Evolutionary conservation across 768 basidiomycete genomes (phyloP), one percentile per base, ranked within the genome.

Genomic region (Lactarius sp.): DNA sequence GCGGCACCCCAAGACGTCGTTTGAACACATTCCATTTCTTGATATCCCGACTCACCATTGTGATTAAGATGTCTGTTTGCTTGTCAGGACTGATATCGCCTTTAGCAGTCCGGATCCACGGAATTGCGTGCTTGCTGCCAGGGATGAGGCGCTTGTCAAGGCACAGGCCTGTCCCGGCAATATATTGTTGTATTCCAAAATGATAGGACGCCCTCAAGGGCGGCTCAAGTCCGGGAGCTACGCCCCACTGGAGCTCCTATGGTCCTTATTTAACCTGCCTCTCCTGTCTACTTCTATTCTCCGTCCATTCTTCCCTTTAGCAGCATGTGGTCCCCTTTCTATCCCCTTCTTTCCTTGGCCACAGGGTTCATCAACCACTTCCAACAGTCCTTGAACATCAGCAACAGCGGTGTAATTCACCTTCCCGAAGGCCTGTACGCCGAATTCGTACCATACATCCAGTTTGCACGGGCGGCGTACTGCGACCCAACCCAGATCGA

Each of bases 401-500:
- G 33, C 39, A 39, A 49, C 10, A 37, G 27, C 14, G 14, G 7
- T 6, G 70, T 74, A 53, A 72, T 66, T 12, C 13, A 56, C 20
- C 59, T 78, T 46, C 57, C 79, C 0, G 13, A 74, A 0, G 50
- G 69, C 0, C 71, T 77, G 55, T 69, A 82, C 49, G 59, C 73
- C 10, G 71, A 63, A n/a, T 75, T 81, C 33, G 72, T 75, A 0
- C 81, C 82, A 9, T 84, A 75, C 57, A 77, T 80, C 0, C 75
- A 81, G 69, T 81, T 85, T 69, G 81, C 84, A 27, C 75, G 81
- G 34, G 84, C 83, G 1, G 80, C 83, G 16, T 85, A 85, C 69
- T 85, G 84, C 65, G 46, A 74, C 4, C 73, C 78, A 2, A 70
- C 65, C 62, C 73, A 69, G 51, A 63, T 80, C 18, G 68, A 69